Evolutionary conservation across 257 asterid species (phyloP), one percentile per base, ranked within the genome.

Genomic region (Solanum phureja): DNA sequence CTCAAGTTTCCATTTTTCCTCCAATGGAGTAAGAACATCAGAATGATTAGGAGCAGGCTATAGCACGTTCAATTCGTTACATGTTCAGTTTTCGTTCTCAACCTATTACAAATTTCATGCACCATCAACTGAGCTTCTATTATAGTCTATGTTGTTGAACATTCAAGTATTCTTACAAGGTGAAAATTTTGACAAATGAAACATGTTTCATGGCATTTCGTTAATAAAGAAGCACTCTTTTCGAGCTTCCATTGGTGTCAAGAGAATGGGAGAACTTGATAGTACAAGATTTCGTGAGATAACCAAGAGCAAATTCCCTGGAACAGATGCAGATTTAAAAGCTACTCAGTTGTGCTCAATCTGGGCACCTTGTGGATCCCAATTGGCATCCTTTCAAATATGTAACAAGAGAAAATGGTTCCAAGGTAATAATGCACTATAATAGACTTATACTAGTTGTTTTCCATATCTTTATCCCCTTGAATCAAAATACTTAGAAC

Each of bases 251-350:
- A 69, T 90, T 27, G 87, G 87, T 19, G 72, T 90, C 66, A 90
- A 90, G 89, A 84, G 87, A 85, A 87, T 88, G 86, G 91, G 92
- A 38, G 92, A 88, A 29, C 38, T 90, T 44, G 87, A 90, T 68
- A 2, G 6, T 37, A 83, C 11, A 24, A 66, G 88, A 33, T 88
- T 88, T 76, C 23, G 27, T 9, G 37, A 23, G 49, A 86, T 83
- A 75, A 66, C 84, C 35, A 87, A 58, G 84, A 13, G 12, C 24
- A 84, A 10, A 29, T 79, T 38, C 34, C 29, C 37, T 16, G 13
- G 81, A 38, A 5, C 24, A 29, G 87, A 85, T 52, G 77, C 37
- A 42, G 60, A 69, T 4, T 16, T 31, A 21, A 89, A 56, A 73
- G 88, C 87, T 27, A 21, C 24, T 11, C 58, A 83, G 33, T 87